Base-by-base conservation (phyloP, 345 rosid species). In the Lenwebbia sp. region DNA sequence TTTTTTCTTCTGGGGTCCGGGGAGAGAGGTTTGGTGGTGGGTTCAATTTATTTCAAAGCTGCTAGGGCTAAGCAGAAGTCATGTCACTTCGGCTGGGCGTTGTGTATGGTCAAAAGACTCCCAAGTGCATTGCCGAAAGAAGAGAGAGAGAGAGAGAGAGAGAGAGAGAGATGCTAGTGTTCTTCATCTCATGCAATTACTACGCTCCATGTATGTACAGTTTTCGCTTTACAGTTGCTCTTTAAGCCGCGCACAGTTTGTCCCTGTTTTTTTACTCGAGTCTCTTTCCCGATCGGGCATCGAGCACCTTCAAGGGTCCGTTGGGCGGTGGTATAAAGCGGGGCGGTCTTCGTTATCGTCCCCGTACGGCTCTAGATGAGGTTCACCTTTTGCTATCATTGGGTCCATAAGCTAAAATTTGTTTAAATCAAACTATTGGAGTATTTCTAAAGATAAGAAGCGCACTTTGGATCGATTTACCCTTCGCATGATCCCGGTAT, bases 31-130 rank as follows among this genome's bases (percentile, higher is more conserved):
- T 37, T 23, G 7, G 17, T 50, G n/a, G 88, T 13, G 53, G 12
- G 26, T 85, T 89, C 94, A 91, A 91, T 93, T 90, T 88, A 89
- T 22, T 65, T 17, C 76, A 65, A 65, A 21, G 76, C 76, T 65
- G 78, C 78, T 70, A 70, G 25, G 78, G 44, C 13, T 70, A 70
- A 70, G 78, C 47, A 33, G 7, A 11, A 4, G 44, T 7, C 25
- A 33, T 4, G 78, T 70, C 78, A 4, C 41, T 8, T 70, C 41
- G 9, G 84, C 53, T 26, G 56, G 84, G 56, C 12, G 33, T 49
- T 17, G 13, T 17, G 58, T 82, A 22, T 4, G 57, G 84, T 21
- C 23, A 12, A 82, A 82, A 37, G 76, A 62, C 37, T 30, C 40
- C 19, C 9, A 30, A 33, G 41, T 3, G 75, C 9, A 14, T 62